phyloP scores from a whole-genome alignment of 2,329 filamentous ascomycete species.

The Fusarium phyllophilum region DNA sequence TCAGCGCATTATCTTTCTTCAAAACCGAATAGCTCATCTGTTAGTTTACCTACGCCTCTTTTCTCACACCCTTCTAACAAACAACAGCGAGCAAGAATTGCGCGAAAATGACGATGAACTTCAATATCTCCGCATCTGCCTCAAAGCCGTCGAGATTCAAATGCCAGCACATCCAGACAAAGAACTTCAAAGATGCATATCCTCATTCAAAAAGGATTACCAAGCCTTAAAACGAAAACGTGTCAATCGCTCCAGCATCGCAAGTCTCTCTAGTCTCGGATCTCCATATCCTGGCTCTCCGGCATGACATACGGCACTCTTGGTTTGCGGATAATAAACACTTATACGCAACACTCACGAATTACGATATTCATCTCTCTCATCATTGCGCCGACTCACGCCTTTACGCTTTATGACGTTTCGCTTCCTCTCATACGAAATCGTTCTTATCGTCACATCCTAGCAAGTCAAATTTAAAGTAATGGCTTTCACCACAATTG shows the following conservation, averaged over 20 bases:
- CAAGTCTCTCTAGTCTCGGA: conserved; percentile 44
- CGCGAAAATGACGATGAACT: conserved; percentile 69
- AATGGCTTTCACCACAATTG: conserved; percentile 2
- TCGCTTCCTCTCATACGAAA: conserved; percentile 18
- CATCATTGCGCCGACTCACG: conserved; percentile 10
- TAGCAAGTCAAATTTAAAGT: conserved; percentile 2
- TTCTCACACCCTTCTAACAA: conserved; percentile 9
- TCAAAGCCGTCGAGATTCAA: conserved; percentile 71
- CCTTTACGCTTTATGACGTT: conserved; percentile 33
- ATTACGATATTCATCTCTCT: conserved; percentile 35
- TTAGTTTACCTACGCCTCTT: conserved; percentile 46
- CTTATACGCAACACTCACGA: conserved; percentile 32
- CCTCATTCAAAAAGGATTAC: conserved; percentile 71
- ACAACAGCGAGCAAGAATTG: conserved; percentile 63
- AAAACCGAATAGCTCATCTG: conserved; percentile 68
- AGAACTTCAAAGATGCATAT: conserved; percentile 68
- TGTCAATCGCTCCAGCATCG: conserved; percentile 47
- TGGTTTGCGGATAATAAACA: conserved; percentile 3
- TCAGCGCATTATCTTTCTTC: conserved; percentile 68
- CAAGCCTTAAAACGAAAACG: conserved; percentile 59
- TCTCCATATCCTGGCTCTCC: conserved; percentile 43
- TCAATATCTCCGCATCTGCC: conserved; percentile 68
- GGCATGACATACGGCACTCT: conserved; percentile 19
- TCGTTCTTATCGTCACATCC: neutral
- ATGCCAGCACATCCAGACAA: conserved; percentile 62